Conservation (phyloP, 1,139 yeast species). For the Citeromyces hawaiiensis region DNA sequence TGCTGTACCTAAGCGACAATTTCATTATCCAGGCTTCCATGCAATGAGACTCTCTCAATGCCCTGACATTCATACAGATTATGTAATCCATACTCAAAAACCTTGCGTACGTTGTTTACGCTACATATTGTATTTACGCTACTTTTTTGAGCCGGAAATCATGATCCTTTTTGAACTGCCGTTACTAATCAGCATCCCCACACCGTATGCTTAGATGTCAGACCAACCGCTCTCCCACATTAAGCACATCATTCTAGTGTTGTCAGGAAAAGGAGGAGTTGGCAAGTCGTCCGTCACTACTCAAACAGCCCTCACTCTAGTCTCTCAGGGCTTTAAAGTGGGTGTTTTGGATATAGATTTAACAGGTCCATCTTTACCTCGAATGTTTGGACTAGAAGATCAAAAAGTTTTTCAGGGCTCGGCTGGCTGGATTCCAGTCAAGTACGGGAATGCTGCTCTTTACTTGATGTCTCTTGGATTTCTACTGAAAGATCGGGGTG, state of each 20-base stretch:
- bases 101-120: too few species aligned
- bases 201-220: conserved; percentile 11
- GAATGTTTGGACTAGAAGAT: conserved; percentile 88
- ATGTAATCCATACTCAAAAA: too few species aligned
- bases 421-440: conserved; percentile 89
- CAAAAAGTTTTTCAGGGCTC: conserved; percentile 71
- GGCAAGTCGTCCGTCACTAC: conserved; percentile 95
- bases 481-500: conserved; percentile 67
- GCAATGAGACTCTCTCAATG: too few species aligned
- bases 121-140: too few species aligned
- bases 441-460: conserved; percentile 23
- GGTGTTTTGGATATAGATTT: conserved; percentile 92
- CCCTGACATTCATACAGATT: too few species aligned
- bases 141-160: too few species aligned
- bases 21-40: too few species aligned
- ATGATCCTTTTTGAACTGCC: too few species aligned
- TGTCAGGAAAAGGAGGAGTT: conserved; percentile 96
- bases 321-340: conserved; percentile 57
- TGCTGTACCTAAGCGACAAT: too few species aligned
- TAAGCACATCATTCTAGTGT: conserved; percentile 66
- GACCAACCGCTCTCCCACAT: conserved; percentile 48
- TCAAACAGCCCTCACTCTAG: conserved; percentile 74
- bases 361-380: conserved; percentile 93
- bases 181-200: conserved; percentile 5
- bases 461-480: conserved; percentile 88